Evolutionary conservation across 164 flowering plant species (phyloP).

Genomic region (Piper longum): DNA sequence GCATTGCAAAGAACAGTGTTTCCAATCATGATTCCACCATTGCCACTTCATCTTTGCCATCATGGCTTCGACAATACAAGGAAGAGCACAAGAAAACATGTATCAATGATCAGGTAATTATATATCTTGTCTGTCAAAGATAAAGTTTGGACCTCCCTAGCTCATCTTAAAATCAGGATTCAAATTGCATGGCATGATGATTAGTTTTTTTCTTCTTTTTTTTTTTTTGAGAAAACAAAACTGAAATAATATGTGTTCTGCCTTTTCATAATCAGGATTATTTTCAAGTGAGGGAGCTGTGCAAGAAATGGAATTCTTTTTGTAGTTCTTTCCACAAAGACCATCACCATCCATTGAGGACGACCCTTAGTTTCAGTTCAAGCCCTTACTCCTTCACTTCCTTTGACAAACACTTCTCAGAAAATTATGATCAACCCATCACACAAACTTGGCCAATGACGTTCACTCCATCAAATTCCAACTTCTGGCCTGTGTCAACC

Average conservation of each 20-base stretch:
- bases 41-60: constrained; percentile 45
- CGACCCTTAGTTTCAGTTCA: constrained; percentile 35
- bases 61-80: constrained; percentile 82
- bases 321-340: constrained; percentile 47
- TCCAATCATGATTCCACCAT: constrained; percentile 21
- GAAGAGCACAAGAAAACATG: constrained; percentile 30
- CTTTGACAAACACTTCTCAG: constrained; percentile 29
- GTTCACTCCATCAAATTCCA: constrained; percentile 17
- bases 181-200: background rate
- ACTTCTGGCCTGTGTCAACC: constrained; percentile 24
- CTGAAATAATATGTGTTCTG: background rate
- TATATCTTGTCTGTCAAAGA: background rate
- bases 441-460: constrained; percentile 31
- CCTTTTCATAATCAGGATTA: constrained; percentile 26
- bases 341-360: constrained; percentile 20
- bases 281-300: constrained; percentile 34
- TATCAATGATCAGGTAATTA: constrained; percentile 37
- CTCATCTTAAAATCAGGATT: background rate
- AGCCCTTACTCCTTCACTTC: constrained; percentile 49
- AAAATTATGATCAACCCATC: constrained; percentile 11
- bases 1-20: constrained; percentile 16
- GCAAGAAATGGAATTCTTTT: constrained; percentile 50
- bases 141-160: background rate
- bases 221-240: background rate
- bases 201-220: background rate